Conservation (phyloP, 202 grass and related monocot genomes). For the Carex sylvatica region DNA sequence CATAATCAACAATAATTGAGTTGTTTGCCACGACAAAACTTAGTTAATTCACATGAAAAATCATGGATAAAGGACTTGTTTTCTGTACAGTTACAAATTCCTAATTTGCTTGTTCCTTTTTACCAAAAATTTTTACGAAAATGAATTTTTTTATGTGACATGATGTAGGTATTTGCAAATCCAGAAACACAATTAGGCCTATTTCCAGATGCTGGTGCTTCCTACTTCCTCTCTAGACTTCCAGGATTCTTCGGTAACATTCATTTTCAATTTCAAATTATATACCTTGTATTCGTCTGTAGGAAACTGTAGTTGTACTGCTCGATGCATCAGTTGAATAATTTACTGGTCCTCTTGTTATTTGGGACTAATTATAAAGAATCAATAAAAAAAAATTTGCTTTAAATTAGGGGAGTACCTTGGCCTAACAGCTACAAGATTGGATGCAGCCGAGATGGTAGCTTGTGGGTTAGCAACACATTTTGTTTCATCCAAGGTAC, state of each 20-base stretch:
- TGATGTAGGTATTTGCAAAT: constrained; percentile 32
- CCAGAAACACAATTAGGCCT: constrained; percentile 30
- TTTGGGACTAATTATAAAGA: neutral
- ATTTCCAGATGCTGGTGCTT: constrained; percentile 32
- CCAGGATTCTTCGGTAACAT: constrained; percentile 28
- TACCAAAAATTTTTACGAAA: neutral
- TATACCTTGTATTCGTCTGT: neutral
- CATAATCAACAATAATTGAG: neutral
- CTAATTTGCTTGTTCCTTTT: neutral
- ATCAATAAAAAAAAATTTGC: neutral
- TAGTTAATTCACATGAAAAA: neutral
- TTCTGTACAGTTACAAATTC: neutral
- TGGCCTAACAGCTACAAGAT: constrained; percentile 28
- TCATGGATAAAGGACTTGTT: neutral
- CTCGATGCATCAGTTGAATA: neutral
- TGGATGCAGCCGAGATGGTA: constrained; percentile 27
- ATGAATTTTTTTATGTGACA: neutral
- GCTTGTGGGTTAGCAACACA: constrained; percentile 30
- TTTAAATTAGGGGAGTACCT: constrained; percentile 27
- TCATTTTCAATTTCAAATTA: neutral
- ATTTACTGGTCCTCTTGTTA: neutral
- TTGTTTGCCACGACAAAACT: neutral
- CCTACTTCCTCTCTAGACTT: constrained; percentile 29
- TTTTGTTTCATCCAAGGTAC: constrained; percentile 24
- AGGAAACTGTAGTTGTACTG: neutral